Evolutionary conservation across 352 stramenopile genomes (phyloP), one percentile per base, ranked within the genome.

Genomic region (Sclerospora graminicola): DNA sequence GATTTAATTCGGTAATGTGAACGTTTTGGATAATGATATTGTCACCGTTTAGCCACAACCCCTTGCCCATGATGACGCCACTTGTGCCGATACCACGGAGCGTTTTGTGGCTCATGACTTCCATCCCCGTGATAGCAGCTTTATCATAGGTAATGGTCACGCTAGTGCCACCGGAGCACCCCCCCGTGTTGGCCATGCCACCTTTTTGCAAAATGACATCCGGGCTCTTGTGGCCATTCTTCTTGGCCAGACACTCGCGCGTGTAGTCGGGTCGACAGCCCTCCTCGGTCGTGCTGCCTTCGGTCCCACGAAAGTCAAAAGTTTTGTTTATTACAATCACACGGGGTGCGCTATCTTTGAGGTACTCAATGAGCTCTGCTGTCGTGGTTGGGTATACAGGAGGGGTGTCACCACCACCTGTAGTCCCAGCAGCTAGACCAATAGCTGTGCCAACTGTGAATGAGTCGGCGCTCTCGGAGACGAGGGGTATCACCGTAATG

Each of bases 221-320:
- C 8, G 73, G 66, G 23, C 51, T 47, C 33, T 71, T 38, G 41
- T 51, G 65, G 10, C 53, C 60, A 32, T 63, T 65, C 10, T 69
- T 67, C 51, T 67, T 72, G 27, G 51, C 54, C 5, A 66, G 36
- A n/a, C 56, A 66, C 5, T 59, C 32, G 5, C 36, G 42, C 14
- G 44, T 60, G 31, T 60, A 47, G 2, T n/a, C 45, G 0, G 53
- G 44, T 8, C 49, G 38, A 10, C 58, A 63, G 5, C 44, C 58
- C 1, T 15, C 54, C 21, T 60, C 57, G 1, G 48, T 64, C 8
- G 26, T 68, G 1, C 24, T 41, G 0, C 44, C 58, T 27, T 67
- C 60, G 2, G 57, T 58, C 14, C 33, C 35, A n/a, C n/a, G n/a
- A n/a, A n/a, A n/a, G n/a, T n/a, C n/a, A n/a, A n/a, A n/a, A n/a